Evolutionary conservation across 2,329 filamentous ascomycete genomes (phyloP), one percentile per base, ranked within the genome.

Genomic region (Westerdykella aurantiaca): DNA sequence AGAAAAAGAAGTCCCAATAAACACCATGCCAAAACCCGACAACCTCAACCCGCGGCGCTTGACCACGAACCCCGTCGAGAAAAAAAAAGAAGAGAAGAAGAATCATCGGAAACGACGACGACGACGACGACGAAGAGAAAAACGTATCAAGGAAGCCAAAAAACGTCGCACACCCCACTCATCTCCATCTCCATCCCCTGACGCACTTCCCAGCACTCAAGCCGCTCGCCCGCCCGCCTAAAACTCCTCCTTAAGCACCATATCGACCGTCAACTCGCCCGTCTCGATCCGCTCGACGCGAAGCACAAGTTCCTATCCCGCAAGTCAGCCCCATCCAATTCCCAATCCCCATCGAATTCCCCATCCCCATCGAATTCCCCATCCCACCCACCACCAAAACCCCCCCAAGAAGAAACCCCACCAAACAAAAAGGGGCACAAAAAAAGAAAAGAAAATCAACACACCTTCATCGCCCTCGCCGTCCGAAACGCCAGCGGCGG

Each of bases 401-500:
- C 14, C 11, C 3, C 18, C 18, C 18, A 21, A 21, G 6, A 21
- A 21, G 4, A 21, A 21, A 14, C 9, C 10, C 18, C 4, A 31
- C 42, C 10, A 21, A 21, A 21, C 3, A 6, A 6, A 21, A 21
- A 29, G 3, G 10, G 4, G 11, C 4, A 10, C 4, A 2, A 14
- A 5, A 12, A 29, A 29, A 29, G 25, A 29, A 9, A 9, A 29
- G 3, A 7, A 21, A 29, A 29, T 47, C 48, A 12, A 37, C 56
- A 31, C 51, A 64, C 87, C 72, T 91, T 93, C 41, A 85, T 86
- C 67, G 89, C 85, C 47, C 85, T 77, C 6, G 86, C 88, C 61
- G 91, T 85, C 67, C 88, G 85, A 67, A 94, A 94, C n/a, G 87
- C 87, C 53, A 93, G 82, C 2, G 87, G 87, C 10, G 87, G 87